Conservation (phyloP, 2,329 filamentous ascomycete genomes). For the Ramichloridium luteum region DNA sequence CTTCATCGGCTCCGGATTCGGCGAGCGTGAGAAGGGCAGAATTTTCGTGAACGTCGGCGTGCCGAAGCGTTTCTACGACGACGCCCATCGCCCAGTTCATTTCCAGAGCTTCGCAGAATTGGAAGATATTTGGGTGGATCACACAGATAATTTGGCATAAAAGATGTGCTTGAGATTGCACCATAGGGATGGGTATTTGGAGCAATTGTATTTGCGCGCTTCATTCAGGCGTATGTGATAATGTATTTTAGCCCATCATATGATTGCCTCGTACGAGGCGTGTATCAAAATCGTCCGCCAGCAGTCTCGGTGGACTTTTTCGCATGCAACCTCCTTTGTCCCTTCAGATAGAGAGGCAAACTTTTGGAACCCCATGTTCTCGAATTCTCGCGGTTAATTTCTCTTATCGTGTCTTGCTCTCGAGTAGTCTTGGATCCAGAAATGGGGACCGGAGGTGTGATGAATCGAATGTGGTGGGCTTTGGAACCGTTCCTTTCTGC, state of each 20-base stretch:
- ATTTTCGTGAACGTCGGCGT: conserved; percentile 91
- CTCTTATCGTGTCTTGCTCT: conserved; percentile 10
- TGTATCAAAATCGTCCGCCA: too few relatives aligned
- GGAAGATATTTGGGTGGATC: conserved; percentile 92
- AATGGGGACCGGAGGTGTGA: conserved; percentile 13
- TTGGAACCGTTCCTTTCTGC: conserved; percentile 4
- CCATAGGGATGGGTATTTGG: too few relatives aligned
- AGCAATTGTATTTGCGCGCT: too few relatives aligned
- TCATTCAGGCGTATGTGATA: too few relatives aligned
- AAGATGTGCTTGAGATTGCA: too few relatives aligned
- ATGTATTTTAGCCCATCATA: too few relatives aligned
- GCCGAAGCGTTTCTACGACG: conserved; percentile 77
- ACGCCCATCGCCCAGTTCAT: conserved; percentile 81
- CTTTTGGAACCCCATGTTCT: too few relatives aligned
- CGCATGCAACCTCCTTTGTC: too few relatives aligned
- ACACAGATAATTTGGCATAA: conserved; percentile 82
- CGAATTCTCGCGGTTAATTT: too few relatives aligned
- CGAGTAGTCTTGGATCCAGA: conserved; percentile 16
- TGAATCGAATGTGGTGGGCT: conserved; percentile 14
- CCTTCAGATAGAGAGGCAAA: too few relatives aligned
- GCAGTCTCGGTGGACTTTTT: too few relatives aligned
- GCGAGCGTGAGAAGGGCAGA: conserved; percentile 67
- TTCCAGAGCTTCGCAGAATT: conserved; percentile 96
- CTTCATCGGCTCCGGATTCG: conserved; percentile 88
- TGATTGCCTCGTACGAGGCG: too few relatives aligned